Base-by-base conservation (phyloP, 1,284 basidiomycete species). In the Cryptococcus jaspeensis region DNA sequence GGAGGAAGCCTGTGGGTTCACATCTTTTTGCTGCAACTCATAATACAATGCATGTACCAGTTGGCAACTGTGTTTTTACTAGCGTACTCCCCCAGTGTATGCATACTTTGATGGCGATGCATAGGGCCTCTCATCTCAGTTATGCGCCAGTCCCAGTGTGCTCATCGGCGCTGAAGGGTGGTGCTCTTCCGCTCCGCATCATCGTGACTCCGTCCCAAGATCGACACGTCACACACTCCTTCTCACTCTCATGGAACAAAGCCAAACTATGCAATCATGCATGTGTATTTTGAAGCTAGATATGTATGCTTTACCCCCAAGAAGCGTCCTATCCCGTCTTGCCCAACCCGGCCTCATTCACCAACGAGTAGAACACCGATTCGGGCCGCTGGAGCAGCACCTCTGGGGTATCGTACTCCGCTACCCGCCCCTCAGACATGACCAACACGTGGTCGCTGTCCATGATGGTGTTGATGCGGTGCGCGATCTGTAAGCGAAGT, bases 401-500 rank as follows among this genome's bases (percentile, higher is more conserved):
- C 52, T 81, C 74, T 0, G 90, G 90, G 9, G 82, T 79, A 68
- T 90, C 89, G 67, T 86, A 86, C 77, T 93, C 90, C 18, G 83
- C 61, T 23, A 90, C 87, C 63, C 78, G 78, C 15, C 93, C 93
- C 18, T 86, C 80, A 62, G 87, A 85, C 76, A 97, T 84, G 13
- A 96, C 92, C 28, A 96, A 76, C 12, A 97, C 85, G 37, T 86
- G 84, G 63, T 90, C 87, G 40, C 86, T 91, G 66, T 92, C 87
- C 58, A 95, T 84, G 67, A 97, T 94, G 3, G 93, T 96, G 72
- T 94, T 91, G 54, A 96, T 79, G 1, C 92, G 84, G 74, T 93
- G 91, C 20, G 79, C 79, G 45, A 90, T 90, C 64, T 61, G 50
- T 5, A 13, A 4, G 43, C 59, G 43, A 39, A 43, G 16, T 25